Conservation (phyloP, 768 basidiomycete species). For the Mycena floridula region DNA sequence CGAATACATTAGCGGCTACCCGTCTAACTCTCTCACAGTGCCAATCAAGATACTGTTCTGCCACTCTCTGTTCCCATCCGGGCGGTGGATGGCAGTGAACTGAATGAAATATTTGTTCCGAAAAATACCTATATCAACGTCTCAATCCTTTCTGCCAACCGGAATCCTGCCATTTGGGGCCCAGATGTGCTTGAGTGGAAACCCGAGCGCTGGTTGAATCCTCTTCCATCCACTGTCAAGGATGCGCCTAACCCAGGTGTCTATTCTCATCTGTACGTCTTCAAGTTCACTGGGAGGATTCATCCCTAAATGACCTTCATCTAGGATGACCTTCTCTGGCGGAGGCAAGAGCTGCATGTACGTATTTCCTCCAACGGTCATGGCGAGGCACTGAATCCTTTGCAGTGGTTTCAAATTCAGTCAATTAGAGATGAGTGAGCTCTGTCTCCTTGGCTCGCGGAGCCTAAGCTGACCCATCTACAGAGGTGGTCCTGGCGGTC, state of each 20-base stretch:
- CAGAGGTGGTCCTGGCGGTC: not conserved
- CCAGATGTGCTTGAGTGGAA: conserved; percentile 29
- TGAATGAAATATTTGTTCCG: conserved; percentile 20
- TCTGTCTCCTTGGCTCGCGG: too few species aligned
- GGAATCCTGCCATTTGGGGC: conserved; percentile 30
- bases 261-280: conserved; percentile 18
- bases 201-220: conserved; percentile 29
- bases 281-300: too few species aligned
- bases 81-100: conserved; percentile 15
- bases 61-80: conserved; percentile 24
- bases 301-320: too few species aligned
- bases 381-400: not conserved
- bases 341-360: too few species aligned
- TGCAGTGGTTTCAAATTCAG: conserved; percentile 28
- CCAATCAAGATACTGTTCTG: conserved; percentile 22
- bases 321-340: conserved; percentile 36
- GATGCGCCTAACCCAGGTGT: conserved; percentile 29
- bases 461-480: not conserved
- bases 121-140: conserved; percentile 24
- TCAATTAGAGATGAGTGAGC: too few species aligned
- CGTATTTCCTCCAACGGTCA: not conserved
- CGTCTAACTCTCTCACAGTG: conserved; percentile 9
- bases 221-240: conserved; percentile 16
- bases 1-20: not conserved
- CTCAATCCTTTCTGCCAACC: conserved; percentile 24